These are phyloP conservation scores for Ustilago shanxiensis DNA, from an alignment of 1,284 basidiomycete species.

Conservation along the genomic window DNA sequence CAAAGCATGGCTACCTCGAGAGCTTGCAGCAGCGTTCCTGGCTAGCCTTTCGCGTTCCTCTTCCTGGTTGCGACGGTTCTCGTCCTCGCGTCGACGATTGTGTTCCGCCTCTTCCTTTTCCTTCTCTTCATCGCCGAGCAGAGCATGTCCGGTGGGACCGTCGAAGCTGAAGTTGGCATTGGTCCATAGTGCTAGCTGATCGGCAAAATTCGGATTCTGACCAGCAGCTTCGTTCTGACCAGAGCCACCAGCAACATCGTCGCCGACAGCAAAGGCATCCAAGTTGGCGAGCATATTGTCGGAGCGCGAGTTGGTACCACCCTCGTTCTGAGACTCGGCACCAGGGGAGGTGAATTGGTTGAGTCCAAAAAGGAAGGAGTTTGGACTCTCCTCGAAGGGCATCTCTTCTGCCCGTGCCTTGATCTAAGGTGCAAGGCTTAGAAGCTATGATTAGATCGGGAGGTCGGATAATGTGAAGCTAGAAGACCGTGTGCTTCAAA, in stretches of 20 bases:
- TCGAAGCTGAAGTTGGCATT: slow-evolving; percentile 70
- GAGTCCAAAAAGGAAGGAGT: slow-evolving; percentile 64
- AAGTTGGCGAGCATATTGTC: slow-evolving; percentile 55
- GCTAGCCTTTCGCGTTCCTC: slow-evolving; percentile 53
- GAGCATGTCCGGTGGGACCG: slow-evolving; percentile 68
- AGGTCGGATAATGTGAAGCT: not conserved
- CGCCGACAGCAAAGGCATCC: slow-evolving; percentile 49
- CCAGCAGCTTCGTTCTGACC: slow-evolving; percentile 34
- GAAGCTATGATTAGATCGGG: not conserved
- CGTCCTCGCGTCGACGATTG: slow-evolving; percentile 54
- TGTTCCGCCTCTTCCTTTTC: slow-evolving; percentile 63
- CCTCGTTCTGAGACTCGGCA: slow-evolving; percentile 43
- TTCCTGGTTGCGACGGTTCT: slow-evolving; percentile 55
- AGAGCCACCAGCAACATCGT: slow-evolving; percentile 38
- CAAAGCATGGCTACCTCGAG: slow-evolving; percentile 42
- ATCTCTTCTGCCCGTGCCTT: slow-evolving; percentile 31
- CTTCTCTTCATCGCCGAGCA: slow-evolving; percentile 69
- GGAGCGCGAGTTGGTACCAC: slow-evolving; percentile 34
- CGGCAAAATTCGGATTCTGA: slow-evolving; percentile 61
- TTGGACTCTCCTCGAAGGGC: slow-evolving; percentile 59
- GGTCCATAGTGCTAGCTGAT: slow-evolving; percentile 69
- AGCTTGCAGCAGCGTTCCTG: slow-evolving; percentile 53
- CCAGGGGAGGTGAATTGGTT: slow-evolving; percentile 58
- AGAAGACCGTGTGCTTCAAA: not conserved
- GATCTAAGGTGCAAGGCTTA: slow-evolving; percentile 2